phyloP scores from a whole-genome alignment of 306 rosid species.

The Urtica urens region DNA sequence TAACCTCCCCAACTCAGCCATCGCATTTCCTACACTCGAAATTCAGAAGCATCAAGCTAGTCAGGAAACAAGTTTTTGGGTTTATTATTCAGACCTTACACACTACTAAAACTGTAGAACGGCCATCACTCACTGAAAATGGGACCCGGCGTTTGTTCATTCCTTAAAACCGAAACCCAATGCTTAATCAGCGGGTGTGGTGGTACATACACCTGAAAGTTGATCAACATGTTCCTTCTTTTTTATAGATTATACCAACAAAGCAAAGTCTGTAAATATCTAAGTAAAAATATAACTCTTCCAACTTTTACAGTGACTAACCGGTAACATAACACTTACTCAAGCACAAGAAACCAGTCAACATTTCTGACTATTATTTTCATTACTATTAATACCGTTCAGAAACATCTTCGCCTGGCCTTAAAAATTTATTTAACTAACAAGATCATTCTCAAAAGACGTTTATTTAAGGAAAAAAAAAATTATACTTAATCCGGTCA shows the following conservation, averaged over 20 bases:
- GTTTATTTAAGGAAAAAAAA: no score
- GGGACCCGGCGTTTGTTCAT: constrained; percentile 76
- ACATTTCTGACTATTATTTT: not conserved
- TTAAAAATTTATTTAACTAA: no score
- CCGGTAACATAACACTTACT: no score
- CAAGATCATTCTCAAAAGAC: no score
- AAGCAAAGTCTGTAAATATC: constrained; percentile 11
- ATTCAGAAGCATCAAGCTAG: constrained; percentile 2
- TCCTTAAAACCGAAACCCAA: constrained; percentile 92
- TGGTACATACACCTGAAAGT: constrained; percentile 73
- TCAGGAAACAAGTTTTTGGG: no score
- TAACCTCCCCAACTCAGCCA: constrained; percentile 95
- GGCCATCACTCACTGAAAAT: constrained; percentile 58
- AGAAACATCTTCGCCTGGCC: no score
- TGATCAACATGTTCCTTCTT: no score
- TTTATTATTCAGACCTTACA: not conserved
- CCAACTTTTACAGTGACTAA: no score
- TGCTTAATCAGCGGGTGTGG: constrained; percentile 92
- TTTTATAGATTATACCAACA: constrained; percentile 2
- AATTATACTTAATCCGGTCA: no score
- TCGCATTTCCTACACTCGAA: constrained; percentile 59
- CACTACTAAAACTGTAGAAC: not conserved
- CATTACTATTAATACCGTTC: not conserved
- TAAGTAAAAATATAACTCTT: not conserved
- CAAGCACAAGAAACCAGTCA: not conserved